Base-by-base conservation (phyloP, 371 early-diverging fungal species). In the Saksenaea vasiformis region DNA sequence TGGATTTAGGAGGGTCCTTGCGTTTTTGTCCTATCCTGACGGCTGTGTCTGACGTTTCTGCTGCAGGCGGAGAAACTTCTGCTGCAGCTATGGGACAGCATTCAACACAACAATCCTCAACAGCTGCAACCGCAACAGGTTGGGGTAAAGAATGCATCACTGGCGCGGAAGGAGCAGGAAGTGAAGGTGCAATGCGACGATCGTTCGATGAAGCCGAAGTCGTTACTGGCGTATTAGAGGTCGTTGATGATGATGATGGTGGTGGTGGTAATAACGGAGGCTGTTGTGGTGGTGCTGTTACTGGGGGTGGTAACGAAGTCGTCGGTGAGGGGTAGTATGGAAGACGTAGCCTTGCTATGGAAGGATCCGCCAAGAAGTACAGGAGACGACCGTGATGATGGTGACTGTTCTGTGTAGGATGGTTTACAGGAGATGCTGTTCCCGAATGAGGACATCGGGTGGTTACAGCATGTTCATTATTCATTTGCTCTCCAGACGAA, bases 31-130 rank as follows among this genome's bases (percentile, higher is more conserved):
- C 51, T 11, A 11, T 11, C 22, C 10, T n/a, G 22, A 22, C 17
- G 10, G 51, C 17, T 17, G 22, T 7, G 7, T 22, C 28, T 41
- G 44, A 8, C 9, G 11, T n/a, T 8, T 39, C 31, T 24, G 60
- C 3, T 27, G 60, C 19, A 37, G 22, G 19, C 2, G 60, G 13
- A 31, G 31, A n/a, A 24, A 13, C 31, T 26, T 44, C 60, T 37
- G 39, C 27, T 39, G 47, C 17, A 10, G 28, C 60, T 17, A 39
- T 28, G 3, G 60, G 44, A 43, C 60, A 60, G 19, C 60, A 60
- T 15, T 39, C 44, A n/a, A 43, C 38, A n/a, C 60, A 60, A 43
- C 60, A 60, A 14, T 60, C 60, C 27, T 60, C 60, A 5, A 60
- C 60, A 28, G 47, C 60, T 22, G 60, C 44, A 55, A 47, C 51